Conservation (phyloP, 2,329 filamentous ascomycete species). For the Diplocarpon mali region DNA sequence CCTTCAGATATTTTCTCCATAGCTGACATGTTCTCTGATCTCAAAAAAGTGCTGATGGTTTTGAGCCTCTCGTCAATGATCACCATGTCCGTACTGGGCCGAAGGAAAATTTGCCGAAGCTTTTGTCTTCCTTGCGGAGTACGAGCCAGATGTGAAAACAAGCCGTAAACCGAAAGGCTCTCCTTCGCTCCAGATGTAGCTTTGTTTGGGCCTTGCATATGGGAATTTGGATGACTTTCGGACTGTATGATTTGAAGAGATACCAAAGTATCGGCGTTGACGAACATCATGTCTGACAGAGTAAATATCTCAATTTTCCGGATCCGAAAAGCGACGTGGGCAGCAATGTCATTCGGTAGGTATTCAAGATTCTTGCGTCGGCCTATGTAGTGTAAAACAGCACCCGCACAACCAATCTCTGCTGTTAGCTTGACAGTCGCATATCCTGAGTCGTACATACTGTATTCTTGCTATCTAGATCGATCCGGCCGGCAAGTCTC, state of each 20-base stretch:
- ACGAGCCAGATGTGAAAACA: slow-evolving; percentile 64
- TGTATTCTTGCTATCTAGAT: slow-evolving; percentile 63
- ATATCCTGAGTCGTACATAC: slow-evolving; percentile 31
- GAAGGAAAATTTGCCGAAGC: slow-evolving; percentile 71
- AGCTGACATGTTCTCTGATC: slow-evolving; percentile 51
- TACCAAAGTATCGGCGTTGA: slow-evolving; percentile 68
- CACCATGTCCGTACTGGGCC: slow-evolving; percentile 58
- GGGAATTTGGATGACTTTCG: slow-evolving; percentile 72
- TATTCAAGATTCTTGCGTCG: slow-evolving; percentile 53
- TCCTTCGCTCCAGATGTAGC: slow-evolving; percentile 60
- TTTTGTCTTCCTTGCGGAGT: slow-evolving; percentile 68
- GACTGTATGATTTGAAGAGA: slow-evolving; percentile 78
- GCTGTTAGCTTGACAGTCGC: slow-evolving; percentile 3
- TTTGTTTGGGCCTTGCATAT: slow-evolving; percentile 58
- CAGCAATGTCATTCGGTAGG: slow-evolving; percentile 46
- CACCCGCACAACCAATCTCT: slow-evolving; percentile 71
- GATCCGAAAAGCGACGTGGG: slow-evolving; percentile 47
- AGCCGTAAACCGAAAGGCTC: slow-evolving; percentile 69
- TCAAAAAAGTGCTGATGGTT: slow-evolving; percentile 55
- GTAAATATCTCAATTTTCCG: slow-evolving; percentile 63
- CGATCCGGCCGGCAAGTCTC: slow-evolving; percentile 57
- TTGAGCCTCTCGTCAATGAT: slow-evolving; percentile 62
- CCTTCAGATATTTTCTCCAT: slow-evolving; percentile 46
- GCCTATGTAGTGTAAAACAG: slow-evolving; percentile 68
- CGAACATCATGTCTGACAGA: slow-evolving; percentile 56